phyloP scores from a whole-genome alignment of 495 filamentous ascomycete species.

The Xylaria flabelliformis region DNA sequence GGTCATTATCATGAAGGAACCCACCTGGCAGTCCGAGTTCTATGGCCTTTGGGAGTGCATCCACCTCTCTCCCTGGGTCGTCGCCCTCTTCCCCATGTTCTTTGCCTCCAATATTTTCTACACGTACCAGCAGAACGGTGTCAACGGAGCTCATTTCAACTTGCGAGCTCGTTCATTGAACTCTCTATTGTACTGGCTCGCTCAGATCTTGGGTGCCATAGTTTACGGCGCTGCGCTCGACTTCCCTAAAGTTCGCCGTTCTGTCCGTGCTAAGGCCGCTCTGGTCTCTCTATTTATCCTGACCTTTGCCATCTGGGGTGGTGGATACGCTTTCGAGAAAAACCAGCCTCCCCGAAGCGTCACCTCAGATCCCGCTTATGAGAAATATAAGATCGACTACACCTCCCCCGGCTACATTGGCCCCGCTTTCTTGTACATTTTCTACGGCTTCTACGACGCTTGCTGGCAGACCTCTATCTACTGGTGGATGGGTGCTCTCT shows the following conservation, averaged over 20 bases:
- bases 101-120: constrained; percentile 82
- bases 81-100: constrained; percentile 89
- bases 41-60: constrained; percentile 79
- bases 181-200: constrained; percentile 82
- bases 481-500: constrained; percentile 89
- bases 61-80: constrained; percentile 72
- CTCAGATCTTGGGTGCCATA: constrained; percentile 86
- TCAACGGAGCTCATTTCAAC: constrained; percentile 77
- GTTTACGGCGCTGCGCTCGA: constrained; percentile 82
- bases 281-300: constrained; percentile 71
- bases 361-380: constrained; percentile 40
- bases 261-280: constrained; percentile 74
- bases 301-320: constrained; percentile 86
- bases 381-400: constrained; percentile 62
- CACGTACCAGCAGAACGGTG: constrained; percentile 69
- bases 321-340: constrained; percentile 81
- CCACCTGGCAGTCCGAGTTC: constrained; percentile 80
- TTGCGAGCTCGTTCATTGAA: constrained; percentile 84
- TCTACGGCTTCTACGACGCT: constrained; percentile 91
- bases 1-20: constrained; percentile 86
- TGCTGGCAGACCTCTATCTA: constrained; percentile 85
- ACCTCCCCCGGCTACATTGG: constrained; percentile 70
- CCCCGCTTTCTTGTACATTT: constrained; percentile 91
- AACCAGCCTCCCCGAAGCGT: constrained; percentile 48
- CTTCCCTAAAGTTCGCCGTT: constrained; percentile 64